These are phyloP conservation scores for Linnemannia exigua DNA, from an alignment of 192 early-diverging fungal species.

Conservation along the genomic window DNA sequence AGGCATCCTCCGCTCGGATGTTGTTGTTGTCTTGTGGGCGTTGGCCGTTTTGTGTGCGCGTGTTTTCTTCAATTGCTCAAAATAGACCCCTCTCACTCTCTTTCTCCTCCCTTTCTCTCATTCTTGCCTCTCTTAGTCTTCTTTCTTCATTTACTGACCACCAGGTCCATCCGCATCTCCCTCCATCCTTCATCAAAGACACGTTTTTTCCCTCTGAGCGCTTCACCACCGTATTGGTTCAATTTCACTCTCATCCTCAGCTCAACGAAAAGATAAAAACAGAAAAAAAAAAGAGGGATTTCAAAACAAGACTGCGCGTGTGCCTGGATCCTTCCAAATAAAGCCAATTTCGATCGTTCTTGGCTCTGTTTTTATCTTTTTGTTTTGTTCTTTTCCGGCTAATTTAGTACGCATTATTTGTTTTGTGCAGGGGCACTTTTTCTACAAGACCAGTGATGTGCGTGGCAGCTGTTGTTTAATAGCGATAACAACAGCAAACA, in stretches of 20 bases:
- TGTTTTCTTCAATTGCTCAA: no score
- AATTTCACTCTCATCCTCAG: not conserved
- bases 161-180: no score
- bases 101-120: no score
- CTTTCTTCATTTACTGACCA: no score
- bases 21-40: no score
- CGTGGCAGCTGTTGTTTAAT: not conserved
- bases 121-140: no score
- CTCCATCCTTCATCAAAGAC: no score
- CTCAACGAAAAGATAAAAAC: not conserved
- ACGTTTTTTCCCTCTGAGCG: no score
- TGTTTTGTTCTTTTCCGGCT: not conserved
- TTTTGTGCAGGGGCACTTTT: not conserved
- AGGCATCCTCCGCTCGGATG: no score
- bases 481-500: not conserved
- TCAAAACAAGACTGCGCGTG: not conserved
- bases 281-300: not conserved
- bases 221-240: not conserved
- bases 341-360: not conserved
- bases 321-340: slow-evolving; percentile 8
- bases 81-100: no score
- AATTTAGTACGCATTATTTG: no score
- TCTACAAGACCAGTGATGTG: not conserved
- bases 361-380: not conserved
- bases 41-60: no score